These are phyloP conservation scores for Gloeostereum incarnatum DNA, from an alignment of 768 basidiomycete genomes.

Conservation along the genomic window DNA sequence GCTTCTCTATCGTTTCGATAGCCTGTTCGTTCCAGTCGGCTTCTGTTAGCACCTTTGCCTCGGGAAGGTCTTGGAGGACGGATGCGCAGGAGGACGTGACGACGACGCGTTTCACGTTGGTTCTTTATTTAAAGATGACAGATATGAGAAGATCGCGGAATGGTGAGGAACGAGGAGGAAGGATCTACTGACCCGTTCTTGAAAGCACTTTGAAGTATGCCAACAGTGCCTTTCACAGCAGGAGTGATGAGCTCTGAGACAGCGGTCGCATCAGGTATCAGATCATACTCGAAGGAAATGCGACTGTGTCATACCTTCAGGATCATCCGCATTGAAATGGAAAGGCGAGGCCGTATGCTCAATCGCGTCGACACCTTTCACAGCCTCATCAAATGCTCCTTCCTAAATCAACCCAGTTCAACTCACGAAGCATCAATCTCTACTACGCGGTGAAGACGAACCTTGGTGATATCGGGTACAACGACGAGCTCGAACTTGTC, in stretches of 20 bases:
- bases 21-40: conserved; percentile 38
- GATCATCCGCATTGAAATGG: no score
- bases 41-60: conserved; percentile 19
- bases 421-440: no score
- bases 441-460: no score
- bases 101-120: conserved; percentile 39
- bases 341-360: no score
- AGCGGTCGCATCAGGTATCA: no score
- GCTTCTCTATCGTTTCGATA: conserved; percentile 23
- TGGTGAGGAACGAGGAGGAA: no score
- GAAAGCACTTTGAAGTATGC: conserved; percentile 33
- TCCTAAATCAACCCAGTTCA: no score
- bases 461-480: conserved; percentile 54
- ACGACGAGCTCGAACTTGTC: conserved; percentile 40
- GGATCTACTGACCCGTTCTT: conserved; percentile 29
- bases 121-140: background rate
- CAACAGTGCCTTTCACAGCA: conserved; percentile 47
- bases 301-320: no score
- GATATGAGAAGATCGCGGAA: background rate
- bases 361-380: no score
- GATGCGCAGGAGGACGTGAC: conserved; percentile 42
- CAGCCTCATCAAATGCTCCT: no score
- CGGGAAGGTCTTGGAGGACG: conserved; percentile 11
- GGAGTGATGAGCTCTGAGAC: conserved; percentile 42
- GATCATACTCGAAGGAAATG: no score